Evolutionary conservation across 2,329 filamentous ascomycete species (phyloP).

Genomic region (Bipolaris cookei): DNA sequence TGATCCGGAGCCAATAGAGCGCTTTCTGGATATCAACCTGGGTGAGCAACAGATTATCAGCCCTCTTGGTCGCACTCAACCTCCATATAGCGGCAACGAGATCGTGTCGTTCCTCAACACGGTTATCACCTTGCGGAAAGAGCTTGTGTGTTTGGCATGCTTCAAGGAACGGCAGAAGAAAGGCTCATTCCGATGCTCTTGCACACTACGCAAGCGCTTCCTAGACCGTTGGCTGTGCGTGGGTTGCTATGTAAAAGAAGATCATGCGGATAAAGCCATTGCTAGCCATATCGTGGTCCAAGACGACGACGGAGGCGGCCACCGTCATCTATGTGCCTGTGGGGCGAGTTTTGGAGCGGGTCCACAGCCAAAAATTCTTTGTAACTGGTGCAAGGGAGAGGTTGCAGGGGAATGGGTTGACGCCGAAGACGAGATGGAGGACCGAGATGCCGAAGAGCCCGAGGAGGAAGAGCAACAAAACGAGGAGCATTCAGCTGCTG

Average conservation of each 20-base stretch:
- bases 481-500: slow-evolving; percentile 12
- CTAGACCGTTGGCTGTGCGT: slow-evolving; percentile 30
- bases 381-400: slow-evolving; percentile 19
- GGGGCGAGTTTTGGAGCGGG: slow-evolving; percentile 1
- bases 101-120: slow-evolving; percentile 9
- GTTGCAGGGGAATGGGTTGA: neutral
- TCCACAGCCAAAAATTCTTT: slow-evolving; percentile 3
- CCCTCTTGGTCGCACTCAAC: slow-evolving; percentile 17
- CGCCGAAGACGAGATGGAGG: neutral
- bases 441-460: neutral
- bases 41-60: slow-evolving; percentile 16
- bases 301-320: neutral
- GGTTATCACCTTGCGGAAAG: slow-evolving; percentile 11
- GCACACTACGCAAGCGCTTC: slow-evolving; percentile 26
- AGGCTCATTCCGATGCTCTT: slow-evolving; percentile 15
- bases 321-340: slow-evolving; percentile 11
- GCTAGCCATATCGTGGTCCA: neutral
- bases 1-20: slow-evolving; percentile 25
- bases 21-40: slow-evolving; percentile 30
- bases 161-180: slow-evolving; percentile 7
- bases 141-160: slow-evolving; percentile 22
- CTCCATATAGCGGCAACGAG: slow-evolving; percentile 23
- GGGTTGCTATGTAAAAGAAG: slow-evolving; percentile 15
- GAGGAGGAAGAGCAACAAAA: neutral
- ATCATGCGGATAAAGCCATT: neutral